Base-by-base conservation (phyloP, 495 filamentous ascomycete genomes). In the Xylaria cubensis region DNA sequence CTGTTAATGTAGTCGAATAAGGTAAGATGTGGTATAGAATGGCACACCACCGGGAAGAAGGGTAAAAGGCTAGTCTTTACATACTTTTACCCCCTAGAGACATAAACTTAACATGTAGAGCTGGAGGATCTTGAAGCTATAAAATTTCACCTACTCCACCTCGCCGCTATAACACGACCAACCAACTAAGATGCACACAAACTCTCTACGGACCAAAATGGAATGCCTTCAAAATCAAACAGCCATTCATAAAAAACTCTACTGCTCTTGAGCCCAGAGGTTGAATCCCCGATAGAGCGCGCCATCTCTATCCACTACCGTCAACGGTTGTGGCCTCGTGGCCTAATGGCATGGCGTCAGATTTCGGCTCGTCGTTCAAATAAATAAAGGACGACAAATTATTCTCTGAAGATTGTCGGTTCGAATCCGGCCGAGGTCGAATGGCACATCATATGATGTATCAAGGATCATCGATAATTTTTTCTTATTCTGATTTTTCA, bases 381-480 rank as follows among this genome's bases (percentile, higher is more conserved):
- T n/a, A 50, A n/a, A 39, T 2, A 24, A 61, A 36, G 19, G 8
- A n/a, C 58, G 32, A 61, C 12, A 26, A 2, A 39, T 29, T 42
- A 44, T 55, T 39, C 64, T 67, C 64, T 53, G 46, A 34, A 67
- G 64, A 67, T 67, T 67, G 46, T 67, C 64, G 64, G 64, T 53
- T 67, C 64, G 64, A 67, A 34, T 67, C 64, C 48, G 64, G 64
- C 64, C 64, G 64, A 55, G 64, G 64, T 67, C 64, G 64, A 56
- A 26, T 5, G 4, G 53, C 2, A 26, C 3, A 26, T 55, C 9
- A 32, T 32, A 32, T 32, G 21, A 5, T 26, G 12, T 10, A 15
- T 26, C 4, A 0, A 53, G 2, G 3, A 53, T 12, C 21, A 7
- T 53, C 0, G 10, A 4, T 10, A 13, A 0, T 4, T n/a, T 53